Percentiles rank a stretch among this genome's conserved stretches.
These are phyloP conservation scores for Phytophthora palmivora DNA, from an alignment of 352 stramenopile genomes.

Conservation along the genomic window DNA sequence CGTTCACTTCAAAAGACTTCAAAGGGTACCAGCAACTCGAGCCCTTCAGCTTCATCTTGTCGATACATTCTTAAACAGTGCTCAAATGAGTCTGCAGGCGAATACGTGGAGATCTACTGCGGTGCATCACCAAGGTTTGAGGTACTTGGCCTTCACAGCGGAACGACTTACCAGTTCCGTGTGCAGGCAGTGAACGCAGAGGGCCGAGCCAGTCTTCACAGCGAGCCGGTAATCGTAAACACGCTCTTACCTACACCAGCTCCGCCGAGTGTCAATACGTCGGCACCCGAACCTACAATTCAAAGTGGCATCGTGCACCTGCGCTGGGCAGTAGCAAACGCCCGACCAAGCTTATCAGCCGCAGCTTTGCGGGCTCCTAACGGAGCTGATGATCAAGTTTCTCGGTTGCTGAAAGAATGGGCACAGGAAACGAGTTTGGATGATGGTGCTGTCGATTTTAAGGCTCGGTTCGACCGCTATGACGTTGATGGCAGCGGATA, in stretches of 20 bases:
- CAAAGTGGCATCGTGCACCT: conserved; percentile 51
- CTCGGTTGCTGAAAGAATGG: conserved; percentile 86
- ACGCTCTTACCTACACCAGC: conserved; percentile 82
- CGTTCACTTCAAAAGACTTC: conserved; percentile 25
- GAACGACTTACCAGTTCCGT: conserved; percentile 90
- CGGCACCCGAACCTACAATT: conserved; percentile 40
- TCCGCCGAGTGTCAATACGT: conserved; percentile 36
- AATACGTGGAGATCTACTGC: conserved; percentile 90
- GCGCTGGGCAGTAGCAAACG: conserved; percentile 54
- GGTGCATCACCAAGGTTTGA: conserved; percentile 71
- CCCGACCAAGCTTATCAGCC: conserved; percentile 54
- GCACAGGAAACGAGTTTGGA: conserved; percentile 82
- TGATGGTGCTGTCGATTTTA: conserved; percentile 74
- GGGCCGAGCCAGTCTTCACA: conserved; percentile 71
- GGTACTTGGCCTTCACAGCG: conserved; percentile 81
- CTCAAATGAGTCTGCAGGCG: conserved; percentile 72
- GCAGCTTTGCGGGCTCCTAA: conserved; percentile 56
- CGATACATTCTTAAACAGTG: conserved; percentile 91
- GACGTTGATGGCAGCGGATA: conserved; percentile 75
- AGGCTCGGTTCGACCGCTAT: conserved; percentile 77
- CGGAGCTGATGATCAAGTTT: conserved; percentile 62
- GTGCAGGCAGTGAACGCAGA: conserved; percentile 88
- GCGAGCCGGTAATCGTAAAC: conserved; percentile 80
- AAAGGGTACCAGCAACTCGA: conserved; percentile 19
- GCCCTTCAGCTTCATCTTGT: conserved; percentile 34